phyloP scores from a whole-genome alignment of 805 yeast genomes.

The Starmerella asiatica region DNA sequence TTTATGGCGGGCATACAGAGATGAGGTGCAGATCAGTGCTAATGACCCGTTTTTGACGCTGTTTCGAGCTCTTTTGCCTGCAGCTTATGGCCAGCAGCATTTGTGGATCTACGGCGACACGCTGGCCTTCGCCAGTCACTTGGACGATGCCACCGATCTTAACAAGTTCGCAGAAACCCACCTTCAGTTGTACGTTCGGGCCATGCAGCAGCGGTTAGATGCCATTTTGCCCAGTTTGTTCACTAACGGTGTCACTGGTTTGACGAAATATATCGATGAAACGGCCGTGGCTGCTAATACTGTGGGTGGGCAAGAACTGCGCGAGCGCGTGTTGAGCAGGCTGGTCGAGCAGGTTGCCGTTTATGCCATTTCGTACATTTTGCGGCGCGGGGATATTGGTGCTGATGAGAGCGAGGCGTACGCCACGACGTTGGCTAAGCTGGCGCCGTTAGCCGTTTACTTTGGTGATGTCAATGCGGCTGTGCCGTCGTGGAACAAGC shows the following conservation, averaged over 20 bases:
- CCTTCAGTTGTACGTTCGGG: conserved; percentile 7
- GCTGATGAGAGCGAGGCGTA: conserved; percentile 21
- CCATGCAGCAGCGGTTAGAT: conserved; percentile 3
- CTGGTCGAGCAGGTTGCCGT: conserved; percentile 29
- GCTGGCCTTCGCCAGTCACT: conserved; percentile 4
- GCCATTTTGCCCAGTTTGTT: conserved; percentile 8
- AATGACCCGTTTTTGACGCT: conserved; percentile 13
- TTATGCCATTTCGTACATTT: conserved; percentile 17
- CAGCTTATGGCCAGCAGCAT: conserved; percentile 10
- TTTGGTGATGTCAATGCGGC: conserved; percentile 13
- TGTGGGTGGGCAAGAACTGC: conserved; percentile 17
- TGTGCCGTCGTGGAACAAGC: conserved; percentile 29
- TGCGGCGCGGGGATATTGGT: conserved; percentile 22
- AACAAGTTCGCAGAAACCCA: conserved; percentile 7
- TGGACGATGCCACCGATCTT: conserved; percentile 5
- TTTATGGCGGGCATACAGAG: conserved; percentile 4
- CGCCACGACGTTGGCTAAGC: conserved; percentile 9
- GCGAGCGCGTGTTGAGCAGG: conserved; percentile 13
- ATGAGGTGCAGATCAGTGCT: conserved; percentile 3
- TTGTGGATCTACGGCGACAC: conserved; percentile 18
- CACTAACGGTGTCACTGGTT: conserved; percentile 1
- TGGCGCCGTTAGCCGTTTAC: conserved; percentile 14
- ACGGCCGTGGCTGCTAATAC: conserved; percentile 14
- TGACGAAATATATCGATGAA: conserved; percentile 6
- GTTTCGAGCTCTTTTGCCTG: conserved; percentile 18